Conservation (phyloP, 2,329 filamentous ascomycete species). For the Falciphora oryzae region DNA sequence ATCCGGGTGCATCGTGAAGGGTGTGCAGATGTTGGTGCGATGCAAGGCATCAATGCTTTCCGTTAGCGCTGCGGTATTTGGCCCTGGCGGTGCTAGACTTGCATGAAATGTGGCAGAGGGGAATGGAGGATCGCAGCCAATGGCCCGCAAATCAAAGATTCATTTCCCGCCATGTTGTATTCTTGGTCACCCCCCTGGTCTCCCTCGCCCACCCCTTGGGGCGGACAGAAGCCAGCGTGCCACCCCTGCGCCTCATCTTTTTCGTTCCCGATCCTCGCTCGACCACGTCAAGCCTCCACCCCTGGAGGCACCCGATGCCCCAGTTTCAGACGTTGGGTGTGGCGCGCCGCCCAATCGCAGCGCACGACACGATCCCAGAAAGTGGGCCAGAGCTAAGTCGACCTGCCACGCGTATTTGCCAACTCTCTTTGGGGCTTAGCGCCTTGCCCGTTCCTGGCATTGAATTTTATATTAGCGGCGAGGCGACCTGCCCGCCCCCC, state of each 20-base stretch:
- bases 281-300: background rate
- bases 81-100: background rate
- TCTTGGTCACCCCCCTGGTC: background rate
- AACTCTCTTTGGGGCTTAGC: slow-evolving; percentile 3
- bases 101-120: background rate
- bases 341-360: background rate
- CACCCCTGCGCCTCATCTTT: slow-evolving; percentile 1
- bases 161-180: slow-evolving; percentile 1
- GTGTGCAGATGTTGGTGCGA: background rate
- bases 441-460: slow-evolving; percentile 14
- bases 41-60: background rate
- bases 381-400: background rate
- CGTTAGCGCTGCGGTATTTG: background rate
- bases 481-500: slow-evolving; percentile 14
- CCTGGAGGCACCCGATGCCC: background rate
- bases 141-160: slow-evolving; percentile 1
- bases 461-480: slow-evolving; percentile 24
- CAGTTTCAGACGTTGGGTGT: background rate
- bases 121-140: background rate
- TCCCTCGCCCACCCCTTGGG: background rate
- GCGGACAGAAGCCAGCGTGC: background rate
- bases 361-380: background rate
- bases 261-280: slow-evolving; percentile 1
- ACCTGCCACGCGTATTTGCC: slow-evolving; percentile 7
- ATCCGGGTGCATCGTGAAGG: too few species aligned